Evolutionary conservation across 2,329 filamentous ascomycete genomes (phyloP).

Genomic region (Colletotrichum agaves): DNA sequence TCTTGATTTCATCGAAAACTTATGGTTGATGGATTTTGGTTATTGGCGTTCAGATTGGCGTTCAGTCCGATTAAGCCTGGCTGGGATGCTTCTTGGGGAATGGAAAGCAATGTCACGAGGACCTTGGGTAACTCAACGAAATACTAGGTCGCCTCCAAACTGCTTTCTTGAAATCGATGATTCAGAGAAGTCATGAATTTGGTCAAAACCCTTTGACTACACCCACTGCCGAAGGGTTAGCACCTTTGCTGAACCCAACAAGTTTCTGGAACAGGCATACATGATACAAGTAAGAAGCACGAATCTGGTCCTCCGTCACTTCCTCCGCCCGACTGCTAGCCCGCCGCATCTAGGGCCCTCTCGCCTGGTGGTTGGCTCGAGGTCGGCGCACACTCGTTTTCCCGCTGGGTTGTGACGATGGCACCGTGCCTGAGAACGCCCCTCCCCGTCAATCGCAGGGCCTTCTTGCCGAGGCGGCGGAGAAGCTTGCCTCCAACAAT

Average conservation of each 20-base stretch:
- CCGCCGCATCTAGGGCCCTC: constrained; percentile 35
- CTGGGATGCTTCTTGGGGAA: background rate
- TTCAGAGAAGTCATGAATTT: constrained; percentile 53
- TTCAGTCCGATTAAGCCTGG: constrained; percentile 25
- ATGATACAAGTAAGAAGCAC: constrained; percentile 4
- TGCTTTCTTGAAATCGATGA: constrained; percentile 58
- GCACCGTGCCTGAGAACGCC: constrained; percentile 43
- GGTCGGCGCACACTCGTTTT: constrained; percentile 43
- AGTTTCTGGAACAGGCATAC: background rate
- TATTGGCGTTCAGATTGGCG: background rate
- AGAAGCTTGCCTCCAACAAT: constrained; percentile 39
- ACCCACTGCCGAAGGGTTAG: constrained; percentile 50
- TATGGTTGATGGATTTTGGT: background rate
- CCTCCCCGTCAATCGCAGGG: constrained; percentile 44
- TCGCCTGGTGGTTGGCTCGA: constrained; percentile 48
- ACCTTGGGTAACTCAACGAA: too few relatives aligned
- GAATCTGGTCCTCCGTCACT: background rate
- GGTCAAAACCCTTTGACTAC: constrained; percentile 51
- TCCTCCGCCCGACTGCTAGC: background rate
- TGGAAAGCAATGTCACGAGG: too few relatives aligned
- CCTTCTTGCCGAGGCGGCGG: constrained; percentile 45
- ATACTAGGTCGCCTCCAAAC: constrained; percentile 56
- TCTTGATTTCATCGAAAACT: background rate
- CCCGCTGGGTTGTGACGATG: constrained; percentile 46
- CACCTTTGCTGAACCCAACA: constrained; percentile 40